Evolutionary conservation across 306 rosid species (phyloP).

Genomic region (Vigna reflexopilosa): DNA sequence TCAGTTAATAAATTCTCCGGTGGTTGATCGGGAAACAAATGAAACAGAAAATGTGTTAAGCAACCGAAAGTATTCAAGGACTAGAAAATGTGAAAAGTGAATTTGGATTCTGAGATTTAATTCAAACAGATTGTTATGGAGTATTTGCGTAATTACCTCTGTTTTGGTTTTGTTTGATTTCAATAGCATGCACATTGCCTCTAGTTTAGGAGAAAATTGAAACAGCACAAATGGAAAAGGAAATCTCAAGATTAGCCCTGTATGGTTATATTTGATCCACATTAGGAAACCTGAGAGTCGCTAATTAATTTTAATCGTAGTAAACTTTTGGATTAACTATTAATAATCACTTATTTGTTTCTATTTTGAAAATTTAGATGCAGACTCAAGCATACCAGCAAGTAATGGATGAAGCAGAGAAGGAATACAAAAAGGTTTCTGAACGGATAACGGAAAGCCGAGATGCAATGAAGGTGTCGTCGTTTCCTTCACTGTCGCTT

Average conservation of each 20-base stretch:
- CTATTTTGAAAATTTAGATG: slow-evolving; percentile 54
- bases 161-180: neutral
- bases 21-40: slow-evolving; percentile 8
- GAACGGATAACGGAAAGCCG: slow-evolving; percentile 69
- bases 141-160: neutral
- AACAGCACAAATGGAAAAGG: slow-evolving; percentile 1
- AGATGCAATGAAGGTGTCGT: slow-evolving; percentile 78
- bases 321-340: slow-evolving; percentile 3
- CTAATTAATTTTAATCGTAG: neutral
- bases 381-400: slow-evolving; percentile 82
- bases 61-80: slow-evolving; percentile 2
- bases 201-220: slow-evolving; percentile 25
- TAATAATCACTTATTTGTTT: slow-evolving; percentile 22
- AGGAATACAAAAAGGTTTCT: slow-evolving; percentile 72
- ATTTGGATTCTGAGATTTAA: slow-evolving; percentile 10
- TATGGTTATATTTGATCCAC: neutral
- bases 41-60: neutral
- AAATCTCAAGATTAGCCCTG: slow-evolving; percentile 11
- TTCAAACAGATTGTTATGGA: neutral
- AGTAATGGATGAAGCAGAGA: slow-evolving; percentile 74
- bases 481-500: slow-evolving; percentile 11
- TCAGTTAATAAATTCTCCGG: neutral
- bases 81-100: neutral
- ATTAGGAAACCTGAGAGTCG: neutral
- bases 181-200: neutral